Conservation (phyloP, 805 yeast species). For the Yarrowia porcina region DNA sequence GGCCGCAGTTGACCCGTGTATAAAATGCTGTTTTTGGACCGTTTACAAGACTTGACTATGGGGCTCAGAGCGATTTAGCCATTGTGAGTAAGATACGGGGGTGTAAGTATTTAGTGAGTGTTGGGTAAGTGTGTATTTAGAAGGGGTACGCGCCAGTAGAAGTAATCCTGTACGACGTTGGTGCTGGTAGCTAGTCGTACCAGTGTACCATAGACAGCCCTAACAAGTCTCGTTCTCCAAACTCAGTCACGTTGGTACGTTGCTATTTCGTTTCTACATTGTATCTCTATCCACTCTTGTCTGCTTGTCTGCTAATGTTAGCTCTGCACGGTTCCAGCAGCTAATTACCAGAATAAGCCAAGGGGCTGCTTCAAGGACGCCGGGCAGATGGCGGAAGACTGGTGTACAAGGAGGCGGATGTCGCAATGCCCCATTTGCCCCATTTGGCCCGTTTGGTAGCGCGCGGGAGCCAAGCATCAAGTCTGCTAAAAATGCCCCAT, state of each 20-base stretch:
- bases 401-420: background rate
- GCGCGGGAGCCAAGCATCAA: no score
- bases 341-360: slow-evolving; percentile 1
- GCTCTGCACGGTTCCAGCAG: background rate
- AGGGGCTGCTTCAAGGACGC: background rate
- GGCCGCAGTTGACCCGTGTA: background rate
- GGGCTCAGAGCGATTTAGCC: background rate
- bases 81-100: background rate
- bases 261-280: no score
- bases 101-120: background rate
- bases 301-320: no score
- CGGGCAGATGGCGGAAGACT: background rate
- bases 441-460: no score
- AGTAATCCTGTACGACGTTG: no score
- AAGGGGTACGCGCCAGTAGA: no score
- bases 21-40: background rate
- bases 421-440: background rate
- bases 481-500: background rate
- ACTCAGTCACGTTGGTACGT: slow-evolving; percentile 1
- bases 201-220: background rate
- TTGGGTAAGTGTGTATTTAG: no score
- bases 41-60: no score
- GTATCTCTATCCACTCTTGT: no score
- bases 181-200: no score
- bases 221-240: background rate